Base-by-base conservation (phyloP, 1,139 yeast genomes). In the Lodderomyces theae region DNA sequence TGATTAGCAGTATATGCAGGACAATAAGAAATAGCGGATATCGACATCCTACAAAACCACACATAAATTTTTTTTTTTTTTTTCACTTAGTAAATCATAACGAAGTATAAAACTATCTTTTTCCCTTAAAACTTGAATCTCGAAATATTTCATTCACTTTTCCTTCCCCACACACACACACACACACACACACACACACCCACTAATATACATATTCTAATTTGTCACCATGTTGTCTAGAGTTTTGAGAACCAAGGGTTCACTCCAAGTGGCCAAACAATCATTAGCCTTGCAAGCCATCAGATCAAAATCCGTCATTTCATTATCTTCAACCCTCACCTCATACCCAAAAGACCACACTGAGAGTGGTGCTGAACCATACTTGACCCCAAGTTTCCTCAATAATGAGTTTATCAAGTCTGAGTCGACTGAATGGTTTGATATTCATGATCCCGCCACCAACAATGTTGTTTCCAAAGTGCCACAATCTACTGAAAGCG, bases 361-460 rank as follows among this genome's bases (percentile, higher is more conserved):
- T 10, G 56, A 64, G 8, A 59, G 58, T 7, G 21, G 34, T 2
- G 64, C 63, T 28, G 68, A 65, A 52, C 77, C 81, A 17, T 72
- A 69, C 42, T 56, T 70, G 43, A 80, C 86, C 15, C 81, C 81
- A 40, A 64, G 71, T 42, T 84, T 79, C 56, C 58, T 78, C 51
- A 71, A 83, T 59, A 82, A 82, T 59, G 56, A 80, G 63, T 69
- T 78, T 44, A 64, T 79, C 51, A 72, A 79, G 51, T 77, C 85
- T 25, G 72, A 68, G 35, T 64, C 87, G 12, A 52, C 60, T 16
- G 72, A 74, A 50, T 84, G 89, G 89, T 80, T 74, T 56, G 89
- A 83, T 46, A 72, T 85, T 43, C 82, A 75, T 56, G 92, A 84
- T 58, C 92, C 92, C 11, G 86, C 92, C 41, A 84, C 92, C 43